Base-by-base conservation (phyloP, 129 eudicot genomes). In the Mikania micrantha region DNA sequence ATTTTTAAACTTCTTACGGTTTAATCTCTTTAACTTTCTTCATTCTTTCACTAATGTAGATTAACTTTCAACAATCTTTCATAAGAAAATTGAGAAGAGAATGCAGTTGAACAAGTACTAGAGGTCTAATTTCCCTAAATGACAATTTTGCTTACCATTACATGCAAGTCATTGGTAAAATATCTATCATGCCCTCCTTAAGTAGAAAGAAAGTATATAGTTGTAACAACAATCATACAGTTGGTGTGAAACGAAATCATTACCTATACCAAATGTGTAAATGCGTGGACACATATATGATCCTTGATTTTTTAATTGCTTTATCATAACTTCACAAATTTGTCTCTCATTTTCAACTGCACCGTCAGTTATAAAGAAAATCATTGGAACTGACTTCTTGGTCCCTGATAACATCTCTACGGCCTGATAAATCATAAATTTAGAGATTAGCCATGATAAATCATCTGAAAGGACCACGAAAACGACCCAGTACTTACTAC, bases 261-360 rank as follows among this genome's bases (percentile, higher is more conserved):
- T 89, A 93, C 99, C 99, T 78, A 89, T 93, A 49, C 99, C 99
- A 77, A 93, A 81, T 8, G 99, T 93, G 77, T 81, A 84, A 44
- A 93, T 78, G 17, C 96, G 91, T 32, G 99, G 92, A 60, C 74
- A 64, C 20, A 84, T 15, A 2, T 76, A 69, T 42, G 85, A 69
- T 68, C 81, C 80, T 66, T 72, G 78, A 70, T 67, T 75, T 69
- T 50, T 44, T 31, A 81, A 31, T 69, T 69, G 87, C 74, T 69
- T 83, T 69, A 72, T 79, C 84, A 85, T 54, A 22, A 65, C 64
- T 69, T 87, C 79, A 67, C 96, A 93, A 57, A 93, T 93, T 59
- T 75, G 73, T 73, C 92, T 86, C 90, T 93, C 99, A 75, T 89
- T 87, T 81, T 93, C 92, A 72, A 88, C 95, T 75, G 96, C 73